Base-by-base conservation (phyloP, 805 yeast genomes). In the Yarrowia sp. region DNA sequence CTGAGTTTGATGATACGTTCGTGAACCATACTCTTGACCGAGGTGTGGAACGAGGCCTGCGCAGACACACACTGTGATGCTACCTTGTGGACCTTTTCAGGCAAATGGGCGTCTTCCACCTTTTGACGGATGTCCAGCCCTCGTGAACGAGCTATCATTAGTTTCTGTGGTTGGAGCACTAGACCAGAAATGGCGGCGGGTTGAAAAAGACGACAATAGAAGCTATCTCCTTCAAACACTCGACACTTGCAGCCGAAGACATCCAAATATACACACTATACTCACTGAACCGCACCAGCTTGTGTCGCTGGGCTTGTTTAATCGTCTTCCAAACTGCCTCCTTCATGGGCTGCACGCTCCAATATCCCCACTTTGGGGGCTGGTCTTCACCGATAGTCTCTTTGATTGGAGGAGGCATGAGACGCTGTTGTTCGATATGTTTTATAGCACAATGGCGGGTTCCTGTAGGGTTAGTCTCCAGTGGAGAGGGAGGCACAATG, bases 211-310 rank as follows among this genome's bases (percentile, higher is more conserved):
- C 5, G 28, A 22, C 28, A 22, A 22, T 3, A 22, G 28, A 22
- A 22, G 28, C 5, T 5, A 22, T 32, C 7, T 18, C 10, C 18
- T 8, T 18, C 10, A 32, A 47, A 32, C 51, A 35, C n/a, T 5
- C 1, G 15, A 4, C 55, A 48, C 15, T 4, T 17, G 2, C 11
- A 6, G 17, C 3, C 9, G 14, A 36, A 2, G 31, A 15, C 53
- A 48, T 14, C 22, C 18, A 13, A 36, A 38, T 14, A 8, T 14
- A 51, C 58, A 36, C 58, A 36, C 43, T 4, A 17, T 55, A 55
- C 61, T 55, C 47, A 55, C 61, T 55, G 36, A 31, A 28, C 15
- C 15, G 22, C n/a, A 55, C 61, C 10, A 55, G 36, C 61, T 55
- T 55, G 47, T 55, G 61, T 17, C 39, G 35, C 10, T 55, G 61